Conservation (phyloP, 306 rosid species). For the Citrullus mucosospermus region DNA sequence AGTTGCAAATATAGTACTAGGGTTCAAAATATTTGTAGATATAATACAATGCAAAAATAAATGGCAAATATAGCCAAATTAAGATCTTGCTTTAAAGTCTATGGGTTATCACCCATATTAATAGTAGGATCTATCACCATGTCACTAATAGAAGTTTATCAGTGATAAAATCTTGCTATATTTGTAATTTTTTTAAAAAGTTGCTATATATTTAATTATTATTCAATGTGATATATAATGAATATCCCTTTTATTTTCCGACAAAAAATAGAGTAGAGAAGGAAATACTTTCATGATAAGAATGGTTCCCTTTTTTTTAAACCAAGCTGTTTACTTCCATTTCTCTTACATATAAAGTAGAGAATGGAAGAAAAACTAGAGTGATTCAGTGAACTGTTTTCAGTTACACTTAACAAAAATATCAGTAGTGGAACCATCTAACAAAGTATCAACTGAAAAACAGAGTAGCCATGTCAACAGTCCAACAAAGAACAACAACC, state of each 20-base stretch:
- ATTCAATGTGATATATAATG: too few relatives aligned
- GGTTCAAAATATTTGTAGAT: too few relatives aligned
- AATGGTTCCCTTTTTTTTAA: not conserved
- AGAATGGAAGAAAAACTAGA: not conserved
- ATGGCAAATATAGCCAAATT: too few relatives aligned
- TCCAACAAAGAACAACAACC: not conserved
- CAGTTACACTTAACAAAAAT: not conserved
- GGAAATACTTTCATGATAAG: not conserved
- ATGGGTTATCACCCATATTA: too few relatives aligned
- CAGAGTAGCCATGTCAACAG: not conserved
- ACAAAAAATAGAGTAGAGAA: not conserved
- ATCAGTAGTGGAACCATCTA: not conserved
- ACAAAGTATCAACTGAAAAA: not conserved
- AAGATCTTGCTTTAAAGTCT: too few relatives aligned
- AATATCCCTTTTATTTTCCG: not conserved
- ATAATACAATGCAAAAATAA: too few relatives aligned
- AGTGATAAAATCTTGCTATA: too few relatives aligned
- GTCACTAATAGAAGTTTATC: too few relatives aligned
- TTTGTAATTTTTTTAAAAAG: too few relatives aligned
- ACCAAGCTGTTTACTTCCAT: not conserved
- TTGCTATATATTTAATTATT: too few relatives aligned
- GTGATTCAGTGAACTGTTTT: not conserved
- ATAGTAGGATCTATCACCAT: too few relatives aligned
- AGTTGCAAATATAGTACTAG: too few relatives aligned
- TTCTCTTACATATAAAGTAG: not conserved